Percentiles rank a stretch among this genome's conserved stretches.
These are phyloP conservation scores for Endocladia muricata DNA, from an alignment of 31 red algal species.

Conservation along the genomic window DNA sequence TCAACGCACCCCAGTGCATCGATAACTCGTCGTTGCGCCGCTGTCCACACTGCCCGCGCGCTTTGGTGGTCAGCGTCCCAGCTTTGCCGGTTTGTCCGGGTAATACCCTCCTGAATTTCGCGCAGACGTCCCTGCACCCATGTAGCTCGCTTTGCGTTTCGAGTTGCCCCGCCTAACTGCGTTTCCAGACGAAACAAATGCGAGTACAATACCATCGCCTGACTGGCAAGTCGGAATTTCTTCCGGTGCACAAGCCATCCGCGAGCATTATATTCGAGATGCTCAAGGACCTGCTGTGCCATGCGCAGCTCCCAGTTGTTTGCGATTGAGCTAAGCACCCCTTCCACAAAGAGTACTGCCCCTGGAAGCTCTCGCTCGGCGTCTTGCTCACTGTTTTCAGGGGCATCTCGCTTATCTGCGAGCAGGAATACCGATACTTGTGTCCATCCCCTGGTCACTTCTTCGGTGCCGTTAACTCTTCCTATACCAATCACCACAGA, in stretches of 20 bases:
- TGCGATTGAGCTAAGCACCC: too few relatives aligned
- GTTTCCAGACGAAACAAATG: neutral
- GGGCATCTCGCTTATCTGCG: too few relatives aligned
- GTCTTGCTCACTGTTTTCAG: too few relatives aligned
- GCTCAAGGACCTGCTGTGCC: neutral
- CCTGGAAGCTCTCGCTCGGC: too few relatives aligned
- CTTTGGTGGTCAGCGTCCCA: neutral
- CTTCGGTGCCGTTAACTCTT: neutral
- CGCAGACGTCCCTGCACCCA: neutral
- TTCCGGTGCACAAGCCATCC: too few relatives aligned
- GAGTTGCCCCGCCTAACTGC: neutral
- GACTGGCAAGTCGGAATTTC: too few relatives aligned
- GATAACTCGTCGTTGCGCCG: conserved; percentile 5
- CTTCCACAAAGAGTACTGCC: too few relatives aligned
- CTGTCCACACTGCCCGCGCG: neutral
- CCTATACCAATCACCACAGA: neutral
- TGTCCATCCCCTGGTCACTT: neutral
- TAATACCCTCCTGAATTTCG: neutral
- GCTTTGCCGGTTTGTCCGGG: neutral
- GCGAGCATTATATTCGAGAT: neutral
- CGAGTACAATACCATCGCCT: neutral
- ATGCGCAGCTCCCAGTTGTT: neutral
- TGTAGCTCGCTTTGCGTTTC: neutral
- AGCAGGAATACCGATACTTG: neutral
- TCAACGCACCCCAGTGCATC: neutral